Evolutionary conservation across 108 stramenopile species (phyloP).

Genomic region (Nitzschia palea): DNA sequence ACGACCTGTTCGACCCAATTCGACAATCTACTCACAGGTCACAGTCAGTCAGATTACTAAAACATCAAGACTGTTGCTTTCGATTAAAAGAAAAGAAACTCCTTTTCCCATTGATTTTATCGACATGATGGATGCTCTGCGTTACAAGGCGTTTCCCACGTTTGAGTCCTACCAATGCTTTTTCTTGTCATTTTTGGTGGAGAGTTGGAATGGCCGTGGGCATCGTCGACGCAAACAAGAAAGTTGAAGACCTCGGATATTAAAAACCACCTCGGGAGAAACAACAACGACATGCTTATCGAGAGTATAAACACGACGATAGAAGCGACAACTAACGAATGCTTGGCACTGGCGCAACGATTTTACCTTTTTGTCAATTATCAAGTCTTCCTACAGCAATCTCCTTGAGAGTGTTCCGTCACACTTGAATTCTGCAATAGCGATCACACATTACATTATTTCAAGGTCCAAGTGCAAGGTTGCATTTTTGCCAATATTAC

Average conservation of each 20-base stretch:
- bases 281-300: conserved; percentile 12
- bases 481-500: conserved; percentile 60
- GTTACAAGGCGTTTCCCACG: no score
- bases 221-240: conserved; percentile 38
- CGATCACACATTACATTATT: background rate
- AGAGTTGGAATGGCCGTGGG: no score
- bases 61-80: no score
- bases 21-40: no score
- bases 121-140: no score
- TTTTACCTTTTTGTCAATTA: conserved; percentile 60
- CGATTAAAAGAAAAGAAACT: no score
- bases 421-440: background rate
- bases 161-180: no score
- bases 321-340: conserved; percentile 59
- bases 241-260: conserved; percentile 16
- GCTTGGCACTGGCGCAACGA: conserved; percentile 60
- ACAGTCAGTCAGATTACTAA: no score
- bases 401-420: background rate
- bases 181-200: no score
- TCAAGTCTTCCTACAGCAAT: conserved; percentile 45
- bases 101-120: no score
- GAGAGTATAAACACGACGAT: conserved; percentile 47
- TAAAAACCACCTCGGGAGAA: conserved; percentile 16
- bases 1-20: no score
- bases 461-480: conserved; percentile 68